Percentiles rank a stretch among this genome's conserved stretches.
Conservation (phyloP, 441 rosid genomes). For the Erodium moschatum region DNA sequence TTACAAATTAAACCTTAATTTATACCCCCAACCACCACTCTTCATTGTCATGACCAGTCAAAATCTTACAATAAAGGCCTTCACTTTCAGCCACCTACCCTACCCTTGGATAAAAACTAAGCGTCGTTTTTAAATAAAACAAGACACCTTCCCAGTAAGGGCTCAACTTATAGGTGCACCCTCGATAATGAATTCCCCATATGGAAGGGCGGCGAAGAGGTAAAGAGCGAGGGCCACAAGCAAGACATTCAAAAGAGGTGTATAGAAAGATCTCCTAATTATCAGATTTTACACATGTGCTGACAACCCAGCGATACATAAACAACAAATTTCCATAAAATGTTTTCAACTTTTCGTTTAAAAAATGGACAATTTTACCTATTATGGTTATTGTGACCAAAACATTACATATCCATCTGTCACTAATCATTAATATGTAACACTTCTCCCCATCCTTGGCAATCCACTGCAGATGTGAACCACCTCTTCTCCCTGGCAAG, state of each 20-base stretch:
- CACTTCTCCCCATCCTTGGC: background rate
- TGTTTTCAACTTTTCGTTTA: background rate
- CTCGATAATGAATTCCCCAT: too few species aligned
- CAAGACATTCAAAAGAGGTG: background rate
- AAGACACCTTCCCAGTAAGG: too few species aligned
- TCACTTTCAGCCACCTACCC: too few species aligned
- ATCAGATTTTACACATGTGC: background rate
- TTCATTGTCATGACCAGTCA: too few species aligned
- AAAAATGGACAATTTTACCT: constrained; percentile 1
- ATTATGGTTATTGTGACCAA: background rate
- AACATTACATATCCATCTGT: background rate
- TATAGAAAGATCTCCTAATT: background rate
- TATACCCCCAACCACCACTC: too few species aligned
- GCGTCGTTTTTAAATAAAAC: too few species aligned
- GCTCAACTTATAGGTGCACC: too few species aligned
- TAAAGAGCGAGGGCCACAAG: background rate
- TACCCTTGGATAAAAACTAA: too few species aligned
- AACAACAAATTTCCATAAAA: background rate
- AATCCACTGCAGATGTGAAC: background rate
- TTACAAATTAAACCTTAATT: too few species aligned
- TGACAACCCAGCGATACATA: background rate
- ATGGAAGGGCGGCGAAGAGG: too few species aligned
- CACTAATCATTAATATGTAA: constrained; percentile 4
- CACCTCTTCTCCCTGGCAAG: background rate
- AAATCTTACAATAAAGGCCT: too few species aligned